Evolutionary conservation across 371 early-diverging fungal genomes (phyloP).

Genomic region (Circinella umbellata): DNA sequence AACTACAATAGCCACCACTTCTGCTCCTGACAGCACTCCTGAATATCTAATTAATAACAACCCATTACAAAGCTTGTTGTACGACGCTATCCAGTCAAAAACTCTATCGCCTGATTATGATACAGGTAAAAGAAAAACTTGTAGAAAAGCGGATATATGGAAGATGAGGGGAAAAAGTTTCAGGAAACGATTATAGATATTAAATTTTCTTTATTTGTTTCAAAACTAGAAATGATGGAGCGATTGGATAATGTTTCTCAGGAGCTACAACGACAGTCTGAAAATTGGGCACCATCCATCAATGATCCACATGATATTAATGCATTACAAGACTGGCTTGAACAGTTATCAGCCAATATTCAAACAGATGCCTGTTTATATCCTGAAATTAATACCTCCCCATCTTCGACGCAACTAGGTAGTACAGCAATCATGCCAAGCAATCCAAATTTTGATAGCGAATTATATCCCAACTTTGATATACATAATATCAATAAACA

Average conservation of each 20-base stretch:
- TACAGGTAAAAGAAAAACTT: constrained; percentile 35
- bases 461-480: not conserved
- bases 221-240: constrained; percentile 51
- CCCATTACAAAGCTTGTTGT: constrained; percentile 47
- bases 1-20: no score
- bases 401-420: not conserved
- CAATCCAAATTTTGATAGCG: not conserved
- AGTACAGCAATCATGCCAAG: constrained; percentile 5
- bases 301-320: constrained; percentile 45
- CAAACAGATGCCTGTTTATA: constrained; percentile 37
- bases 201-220: not conserved
- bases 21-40: no score
- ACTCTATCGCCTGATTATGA: constrained; percentile 49
- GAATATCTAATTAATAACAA: not conserved
- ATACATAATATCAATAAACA: no score
- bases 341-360: constrained; percentile 50
- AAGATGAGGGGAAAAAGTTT: not conserved
- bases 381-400: constrained; percentile 18
- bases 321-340: constrained; percentile 53
- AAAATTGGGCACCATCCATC: constrained; percentile 39
- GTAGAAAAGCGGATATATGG: not conserved
- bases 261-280: constrained; percentile 23
- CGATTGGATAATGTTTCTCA: constrained; percentile 46
- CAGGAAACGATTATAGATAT: no score
- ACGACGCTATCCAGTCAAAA: constrained; percentile 49